Base-by-base conservation (phyloP, 306 rosid species). In the Biancaea sappan region DNA sequence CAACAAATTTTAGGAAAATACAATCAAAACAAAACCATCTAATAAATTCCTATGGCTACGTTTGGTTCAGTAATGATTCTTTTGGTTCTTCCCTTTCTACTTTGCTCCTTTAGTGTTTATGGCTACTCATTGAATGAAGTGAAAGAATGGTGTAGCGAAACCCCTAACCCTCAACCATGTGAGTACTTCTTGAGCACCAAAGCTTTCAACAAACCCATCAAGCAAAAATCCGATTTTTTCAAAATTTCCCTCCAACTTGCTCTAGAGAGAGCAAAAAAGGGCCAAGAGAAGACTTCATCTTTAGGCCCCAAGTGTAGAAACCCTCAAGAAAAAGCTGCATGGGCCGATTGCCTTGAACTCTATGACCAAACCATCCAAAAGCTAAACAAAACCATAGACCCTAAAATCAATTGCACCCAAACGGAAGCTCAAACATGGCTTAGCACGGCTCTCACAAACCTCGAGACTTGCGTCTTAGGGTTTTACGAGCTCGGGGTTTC, bases 111-210 rank as follows among this genome's bases (percentile, higher is more conserved):
- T 35, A 1, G 21, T 38, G 40, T 48, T 3, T 34, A 68, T 65
- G 74, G 59, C 4, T 77, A 82, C 71, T 38, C 85, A 0, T 5
- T 7, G 2, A 44, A 73, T 0, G 89, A 88, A 50, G 14, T 81
- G 3, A 83, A 80, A 47, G 25, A 16, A 12, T 85, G 89, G 89
- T 88, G 92, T 40, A 64, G 78, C 80, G 79, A 88, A 78, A 88
- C 92, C 14, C 92, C 92, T 9, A 38, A 83, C 69, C 89, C 92
- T 51, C 24, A 76, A 4, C 86, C 86, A 37, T 88, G 92, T 2
- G 85, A 88, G 31, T 57, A 78, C n/a, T 74, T 69, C 67, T 71
- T 88, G 15, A 63, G 59, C 81, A 16, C 53, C 5, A 60, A 80
- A 43, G 32, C 10, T 22, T 16, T 7, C 16, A 13, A 13, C 0